Evolutionary conservation across 1,284 basidiomycete species (phyloP).

Genomic region (Neolentinus lepideus): DNA sequence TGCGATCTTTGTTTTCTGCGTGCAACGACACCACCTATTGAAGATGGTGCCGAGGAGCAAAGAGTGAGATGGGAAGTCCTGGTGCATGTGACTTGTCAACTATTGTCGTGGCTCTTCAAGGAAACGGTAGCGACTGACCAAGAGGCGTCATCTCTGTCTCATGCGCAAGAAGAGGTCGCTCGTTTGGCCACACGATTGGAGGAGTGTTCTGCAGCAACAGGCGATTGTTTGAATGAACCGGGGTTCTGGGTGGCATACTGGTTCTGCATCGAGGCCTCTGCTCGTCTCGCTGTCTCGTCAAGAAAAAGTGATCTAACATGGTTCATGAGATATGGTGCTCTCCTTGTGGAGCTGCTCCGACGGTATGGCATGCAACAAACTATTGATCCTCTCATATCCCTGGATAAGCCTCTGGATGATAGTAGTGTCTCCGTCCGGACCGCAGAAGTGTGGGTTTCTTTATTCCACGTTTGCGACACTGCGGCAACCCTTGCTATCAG

Average conservation of each 20-base stretch:
- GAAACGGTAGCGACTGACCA: not conserved
- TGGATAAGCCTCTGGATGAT: slow-evolving; percentile 31
- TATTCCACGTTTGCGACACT: slow-evolving; percentile 47
- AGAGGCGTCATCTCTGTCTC: not conserved
- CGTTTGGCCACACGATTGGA: not conserved
- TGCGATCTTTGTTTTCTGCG: not conserved
- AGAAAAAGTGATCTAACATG: slow-evolving; percentile 14
- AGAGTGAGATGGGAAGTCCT: not conserved
- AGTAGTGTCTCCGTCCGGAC: slow-evolving; percentile 26
- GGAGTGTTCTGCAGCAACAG: not conserved
- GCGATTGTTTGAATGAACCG: not conserved
- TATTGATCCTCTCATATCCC: slow-evolving; percentile 31
- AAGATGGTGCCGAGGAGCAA: not conserved
- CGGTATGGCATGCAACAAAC: slow-evolving; percentile 44
- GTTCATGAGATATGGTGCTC: slow-evolving; percentile 18
- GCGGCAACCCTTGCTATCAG: slow-evolving; percentile 6
- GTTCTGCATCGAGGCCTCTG: not conserved
- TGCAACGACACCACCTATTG: not conserved
- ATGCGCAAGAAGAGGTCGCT: not conserved
- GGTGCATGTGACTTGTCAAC: not conserved
- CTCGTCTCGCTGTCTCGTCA: slow-evolving; percentile 2
- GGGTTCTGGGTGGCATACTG: not conserved
- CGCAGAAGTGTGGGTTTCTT: slow-evolving; percentile 71
- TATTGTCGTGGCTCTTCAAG: not conserved
- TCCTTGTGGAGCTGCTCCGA: slow-evolving; percentile 47